Evolutionary conservation across 2,329 filamentous ascomycete genomes (phyloP), one percentile per base, ranked within the genome.

Genomic region (Calonectria honghensis): DNA sequence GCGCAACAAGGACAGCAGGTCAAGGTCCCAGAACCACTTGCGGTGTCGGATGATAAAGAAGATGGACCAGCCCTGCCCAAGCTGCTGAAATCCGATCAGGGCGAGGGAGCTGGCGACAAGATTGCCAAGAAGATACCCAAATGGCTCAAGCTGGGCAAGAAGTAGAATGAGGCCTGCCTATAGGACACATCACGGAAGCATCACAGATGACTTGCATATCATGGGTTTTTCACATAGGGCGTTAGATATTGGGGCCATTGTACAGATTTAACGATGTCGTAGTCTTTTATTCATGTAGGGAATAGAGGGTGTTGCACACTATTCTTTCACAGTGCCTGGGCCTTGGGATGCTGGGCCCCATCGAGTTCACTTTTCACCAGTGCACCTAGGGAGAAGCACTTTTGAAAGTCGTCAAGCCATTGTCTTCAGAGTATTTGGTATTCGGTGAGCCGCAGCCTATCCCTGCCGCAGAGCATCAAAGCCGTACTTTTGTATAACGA

Each of bases 131-230:
- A 95, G 86, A 81, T 89, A 73, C 93, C 94, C 27, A 95, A 94
- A 83, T 95, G 94, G 91, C 85, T 96, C 48, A 94, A 94, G 83
- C 85, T 94, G 69, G 92, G 92, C 18, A 96, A 94, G 90, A 96
- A 95, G 86, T 82, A 79, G 72, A 65, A 29, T 18, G 29, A 14
- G 29, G 3, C n/a, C 29, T 51, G 35, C 32, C 29, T 4, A 10
- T 32, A 27, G 18, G 20, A 59, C 18, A 48, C n/a, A 61, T 32
- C 41, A 24, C 31, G 50, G 35, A 32, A 68, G n/a, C 11, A 32
- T 29, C 6, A 69, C 31, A 35, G 27, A 50, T 11, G 24, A 54
- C 61, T 59, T 48, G 67, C 73, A 78, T 75, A 63, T 35, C 24
- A 48, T 27, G 69, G 64, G 13, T 6, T 45, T 45, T 41, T 68